These are phyloP conservation scores for Hypoxylon sp. DNA, from an alignment of 2,329 filamentous ascomycete genomes.

Conservation along the genomic window DNA sequence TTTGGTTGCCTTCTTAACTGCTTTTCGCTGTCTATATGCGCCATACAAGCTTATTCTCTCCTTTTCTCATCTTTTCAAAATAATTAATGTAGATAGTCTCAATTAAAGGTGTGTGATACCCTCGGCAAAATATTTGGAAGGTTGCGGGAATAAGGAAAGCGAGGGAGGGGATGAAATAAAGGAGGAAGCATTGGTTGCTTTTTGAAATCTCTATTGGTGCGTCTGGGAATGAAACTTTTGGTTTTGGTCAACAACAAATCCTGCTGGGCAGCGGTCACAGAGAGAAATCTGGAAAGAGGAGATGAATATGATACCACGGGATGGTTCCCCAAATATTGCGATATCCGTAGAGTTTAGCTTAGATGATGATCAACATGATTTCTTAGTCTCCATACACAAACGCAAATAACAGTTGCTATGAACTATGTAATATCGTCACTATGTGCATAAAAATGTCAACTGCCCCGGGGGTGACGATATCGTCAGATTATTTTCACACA, in stretches of 20 bases:
- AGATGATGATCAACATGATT: constrained; percentile 42
- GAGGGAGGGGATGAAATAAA: constrained; percentile 13
- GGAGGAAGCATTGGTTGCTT: constrained; percentile 3
- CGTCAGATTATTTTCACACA: constrained; percentile 2
- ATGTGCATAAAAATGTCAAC: constrained; percentile 5
- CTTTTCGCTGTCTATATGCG: constrained; percentile 46
- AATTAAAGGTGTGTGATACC: constrained; percentile 48
- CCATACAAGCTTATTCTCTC: constrained; percentile 35
- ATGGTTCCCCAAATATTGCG: constrained; percentile 37
- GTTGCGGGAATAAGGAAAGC: constrained; percentile 27
- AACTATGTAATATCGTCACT: constrained; percentile 10
- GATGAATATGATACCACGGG: constrained; percentile 37
- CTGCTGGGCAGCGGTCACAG: constrained; percentile 46
- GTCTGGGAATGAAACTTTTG: constrained; percentile 17
- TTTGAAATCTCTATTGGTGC: constrained; percentile 1
- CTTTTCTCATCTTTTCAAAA: constrained; percentile 26
- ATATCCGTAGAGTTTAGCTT: constrained; percentile 43
- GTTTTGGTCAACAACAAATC: constrained; percentile 36
- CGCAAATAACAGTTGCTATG: neutral
- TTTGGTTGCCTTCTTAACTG: constrained; percentile 32
- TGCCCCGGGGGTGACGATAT: neutral
- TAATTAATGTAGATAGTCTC: constrained; percentile 52
- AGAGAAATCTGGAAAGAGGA: constrained; percentile 20
- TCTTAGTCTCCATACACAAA: constrained; percentile 19
- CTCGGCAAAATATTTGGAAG: constrained; percentile 38